Evolutionary conservation across 1,284 basidiomycete genomes (phyloP), one percentile per base, ranked within the genome.

Genomic region (Fistulina hepatica): DNA sequence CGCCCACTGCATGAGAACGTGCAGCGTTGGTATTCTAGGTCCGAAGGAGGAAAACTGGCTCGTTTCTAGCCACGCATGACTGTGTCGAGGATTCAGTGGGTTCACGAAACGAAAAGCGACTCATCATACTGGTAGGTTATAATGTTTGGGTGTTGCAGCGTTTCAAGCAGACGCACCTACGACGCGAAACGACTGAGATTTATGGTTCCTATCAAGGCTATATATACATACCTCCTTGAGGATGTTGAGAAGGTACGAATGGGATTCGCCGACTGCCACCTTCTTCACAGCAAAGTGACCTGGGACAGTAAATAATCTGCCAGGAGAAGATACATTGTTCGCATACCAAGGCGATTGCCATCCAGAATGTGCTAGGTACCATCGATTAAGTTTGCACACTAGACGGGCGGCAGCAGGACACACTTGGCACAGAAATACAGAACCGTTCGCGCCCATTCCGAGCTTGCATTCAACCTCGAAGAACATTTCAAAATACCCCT

Each of bases 201-300:
- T 32, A 30, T 22, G 16, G 35, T 20, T 12, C 36, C 37, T 21
- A 16, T 33, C 28, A 27, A 34, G 23, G 46, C n/a, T n/a, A 27
- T 17, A n/a, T 2, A 12, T 13, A 40, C 65, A 35, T 34, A 78
- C 82, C 64, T 93, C 90, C 36, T 76, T 73, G 21, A 94, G 62
- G 39, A 86, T 90, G 35, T 77, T 76, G 28, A 89, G 60, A 3
- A 93, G 66, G 60, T 94, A 93, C 1, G 76, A 65, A 48, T 86
- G 81, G 0, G 85, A 91, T 48, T 88, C 76, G 22, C 92, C 91
- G 0, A 97, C 84, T 0, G 91, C 90, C 23, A 97, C 89, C 57
- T 94, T 95, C 63, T 97, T 97, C 36, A 97, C 85, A 0, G 92
- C 92, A 53, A 91, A 92, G 48, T 77, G 75, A 21, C 81, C 81